Conservation (phyloP, 306 rosid genomes). For the Quercus suber region DNA sequence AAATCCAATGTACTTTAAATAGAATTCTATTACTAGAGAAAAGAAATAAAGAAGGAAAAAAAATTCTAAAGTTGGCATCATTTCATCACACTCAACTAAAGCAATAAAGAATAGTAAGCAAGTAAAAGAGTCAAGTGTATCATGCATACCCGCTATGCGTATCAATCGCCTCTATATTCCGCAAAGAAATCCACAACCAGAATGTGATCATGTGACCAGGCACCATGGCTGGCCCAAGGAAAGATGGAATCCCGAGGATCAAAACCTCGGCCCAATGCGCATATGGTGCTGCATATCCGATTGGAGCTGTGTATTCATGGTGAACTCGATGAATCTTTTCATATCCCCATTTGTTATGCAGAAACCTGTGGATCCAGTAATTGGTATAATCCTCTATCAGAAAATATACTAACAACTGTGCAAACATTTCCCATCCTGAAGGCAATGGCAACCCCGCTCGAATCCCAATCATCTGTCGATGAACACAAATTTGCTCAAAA, state of each 20-base stretch:
- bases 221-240: constrained; percentile 73
- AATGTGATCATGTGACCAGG: constrained; percentile 83
- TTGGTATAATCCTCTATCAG: constrained; percentile 68
- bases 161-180: constrained; percentile 83
- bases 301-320: constrained; percentile 78
- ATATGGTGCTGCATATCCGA: constrained; percentile 74
- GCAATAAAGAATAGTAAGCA: constrained; percentile 14
- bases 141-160: constrained; percentile 77
- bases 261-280: constrained; percentile 91
- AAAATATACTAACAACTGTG: constrained; percentile 61
- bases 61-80: constrained; percentile 33
- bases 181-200: constrained; percentile 80
- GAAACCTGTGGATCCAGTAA: constrained; percentile 79
- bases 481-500: not conserved
- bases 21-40: constrained; percentile 17
- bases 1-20: constrained; percentile 44
- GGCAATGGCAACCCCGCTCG: constrained; percentile 72
- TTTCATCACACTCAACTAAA: constrained; percentile 25
- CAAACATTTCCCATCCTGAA: constrained; percentile 67
- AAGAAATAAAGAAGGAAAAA: constrained; percentile 17
- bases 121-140: not conserved
- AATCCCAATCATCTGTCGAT: constrained; percentile 63
- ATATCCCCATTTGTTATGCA: constrained; percentile 73
- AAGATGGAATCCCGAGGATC: constrained; percentile 71
- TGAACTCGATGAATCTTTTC: constrained; percentile 80